These are phyloP conservation scores for Aspergillus udagawae DNA, from an alignment of 2,329 filamentous ascomycete genomes.

Conservation along the genomic window DNA sequence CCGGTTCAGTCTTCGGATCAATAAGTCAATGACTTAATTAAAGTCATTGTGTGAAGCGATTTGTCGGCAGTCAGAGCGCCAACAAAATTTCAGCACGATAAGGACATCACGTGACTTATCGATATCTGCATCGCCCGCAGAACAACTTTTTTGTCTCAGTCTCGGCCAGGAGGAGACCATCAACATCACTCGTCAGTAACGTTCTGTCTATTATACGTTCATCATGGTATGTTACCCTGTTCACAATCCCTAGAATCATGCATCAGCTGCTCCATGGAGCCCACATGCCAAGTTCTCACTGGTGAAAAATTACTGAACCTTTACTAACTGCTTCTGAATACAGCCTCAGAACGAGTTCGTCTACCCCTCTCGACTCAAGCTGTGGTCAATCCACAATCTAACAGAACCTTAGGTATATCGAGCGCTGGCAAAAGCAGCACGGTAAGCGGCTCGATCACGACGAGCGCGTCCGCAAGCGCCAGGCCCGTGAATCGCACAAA, in stretches of 20 bases:
- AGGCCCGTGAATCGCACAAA: conserved; percentile 85
- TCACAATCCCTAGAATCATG: neutral
- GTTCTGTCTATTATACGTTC: conserved; percentile 17
- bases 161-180: conserved; percentile 24
- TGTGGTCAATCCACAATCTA: conserved; percentile 10
- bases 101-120: conserved; percentile 15
- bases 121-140: conserved; percentile 7
- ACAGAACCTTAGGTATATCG: conserved; percentile 53
- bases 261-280: neutral
- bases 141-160: conserved; percentile 13
- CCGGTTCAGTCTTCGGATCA: neutral
- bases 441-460: conserved; percentile 70
- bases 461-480: conserved; percentile 80
- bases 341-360: conserved; percentile 45
- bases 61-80: neutral
- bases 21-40: neutral
- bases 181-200: conserved; percentile 14
- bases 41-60: neutral
- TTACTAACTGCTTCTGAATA: neutral
- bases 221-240: conserved; percentile 27
- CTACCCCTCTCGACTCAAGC: conserved; percentile 13
- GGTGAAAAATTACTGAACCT: neutral
- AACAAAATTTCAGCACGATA: neutral
- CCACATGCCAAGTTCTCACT: neutral
- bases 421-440: conserved; percentile 68